These are phyloP conservation scores for Adansonia rubrostipa DNA, from an alignment of 441 rosid genomes.

Conservation along the genomic window DNA sequence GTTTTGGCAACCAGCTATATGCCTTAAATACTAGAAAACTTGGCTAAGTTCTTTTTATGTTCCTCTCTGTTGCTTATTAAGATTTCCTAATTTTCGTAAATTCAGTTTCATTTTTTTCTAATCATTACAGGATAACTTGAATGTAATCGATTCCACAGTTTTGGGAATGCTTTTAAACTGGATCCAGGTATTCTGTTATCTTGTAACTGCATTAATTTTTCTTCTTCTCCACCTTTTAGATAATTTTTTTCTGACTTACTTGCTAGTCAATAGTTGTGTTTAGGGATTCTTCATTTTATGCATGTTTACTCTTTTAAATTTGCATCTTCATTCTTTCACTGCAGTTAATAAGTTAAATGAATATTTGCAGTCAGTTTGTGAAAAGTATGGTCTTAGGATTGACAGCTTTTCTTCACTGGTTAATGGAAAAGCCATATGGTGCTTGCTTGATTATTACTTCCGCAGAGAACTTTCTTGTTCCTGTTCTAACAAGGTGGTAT, in stretches of 20 bases:
- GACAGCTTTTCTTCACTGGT: slow-evolving; percentile 61
- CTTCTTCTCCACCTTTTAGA: slow-evolving; percentile 23
- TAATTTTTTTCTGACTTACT: not conserved
- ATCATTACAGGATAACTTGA: slow-evolving; percentile 45
- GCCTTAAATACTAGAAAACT: not conserved
- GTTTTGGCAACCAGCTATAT: not conserved
- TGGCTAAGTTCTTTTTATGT: slow-evolving; percentile 23
- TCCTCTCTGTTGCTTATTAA: not conserved
- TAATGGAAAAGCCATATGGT: slow-evolving; percentile 95
- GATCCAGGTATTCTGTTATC: too few species aligned
- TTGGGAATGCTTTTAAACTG: too few species aligned
- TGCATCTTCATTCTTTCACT: slow-evolving; percentile 1
- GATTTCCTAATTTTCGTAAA: not conserved
- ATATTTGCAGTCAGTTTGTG: slow-evolving; percentile 63
- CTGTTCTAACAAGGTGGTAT: slow-evolving; percentile 56
- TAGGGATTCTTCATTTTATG: not conserved
- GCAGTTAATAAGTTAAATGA: slow-evolving; percentile 24
- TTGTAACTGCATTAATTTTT: not conserved
- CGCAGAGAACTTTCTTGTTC: slow-evolving; percentile 73
- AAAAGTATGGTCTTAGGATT: slow-evolving; percentile 56
- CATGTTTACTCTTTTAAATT: slow-evolving; percentile 5
- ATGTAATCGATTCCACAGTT: not conserved
- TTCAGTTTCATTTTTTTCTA: slow-evolving; percentile 11
- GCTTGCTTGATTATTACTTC: slow-evolving; percentile 89
- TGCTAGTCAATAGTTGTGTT: not conserved